phyloP scores from a whole-genome alignment of 2,329 filamentous ascomycete species.

The Cladosporium sp. region DNA sequence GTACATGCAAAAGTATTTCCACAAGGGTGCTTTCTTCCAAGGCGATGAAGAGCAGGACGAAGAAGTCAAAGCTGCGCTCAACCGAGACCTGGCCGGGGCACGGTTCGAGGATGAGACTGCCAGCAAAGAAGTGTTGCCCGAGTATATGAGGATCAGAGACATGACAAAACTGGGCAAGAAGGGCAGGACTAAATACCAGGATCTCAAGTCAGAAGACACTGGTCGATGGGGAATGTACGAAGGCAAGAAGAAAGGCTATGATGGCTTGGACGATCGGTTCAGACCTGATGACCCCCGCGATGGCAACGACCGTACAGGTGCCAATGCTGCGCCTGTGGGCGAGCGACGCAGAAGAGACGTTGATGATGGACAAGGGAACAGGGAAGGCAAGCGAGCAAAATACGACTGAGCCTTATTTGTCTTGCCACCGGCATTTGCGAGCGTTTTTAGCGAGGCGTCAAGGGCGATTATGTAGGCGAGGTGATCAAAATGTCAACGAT shows the following conservation, averaged over 20 bases:
- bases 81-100: constrained; percentile 82
- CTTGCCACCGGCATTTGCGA: not conserved
- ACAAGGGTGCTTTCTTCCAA: constrained; percentile 94
- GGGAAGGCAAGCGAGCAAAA: constrained; percentile 47
- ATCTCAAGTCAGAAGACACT: constrained; percentile 87
- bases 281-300: constrained; percentile 55
- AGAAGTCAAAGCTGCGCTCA: constrained; percentile 73
- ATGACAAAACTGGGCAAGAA: constrained; percentile 93
- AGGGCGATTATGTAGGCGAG: not conserved
- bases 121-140: constrained; percentile 79
- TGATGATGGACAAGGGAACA: constrained; percentile 36
- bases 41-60: constrained; percentile 60
- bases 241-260: constrained; percentile 53
- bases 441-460: constrained; percentile 25
- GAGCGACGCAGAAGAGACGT: constrained; percentile 54
- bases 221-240: constrained; percentile 71
- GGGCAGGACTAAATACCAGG: constrained; percentile 84
- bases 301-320: constrained; percentile 58
- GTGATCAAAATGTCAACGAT: not conserved
- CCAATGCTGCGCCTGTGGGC: constrained; percentile 70
- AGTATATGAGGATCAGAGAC: constrained; percentile 89
- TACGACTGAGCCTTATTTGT: constrained; percentile 36
- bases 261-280: constrained; percentile 65
- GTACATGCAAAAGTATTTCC: constrained; percentile 94
- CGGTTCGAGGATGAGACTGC: constrained; percentile 79